Conservation (phyloP, 345 rosid species). For the Camelina laxa region DNA sequence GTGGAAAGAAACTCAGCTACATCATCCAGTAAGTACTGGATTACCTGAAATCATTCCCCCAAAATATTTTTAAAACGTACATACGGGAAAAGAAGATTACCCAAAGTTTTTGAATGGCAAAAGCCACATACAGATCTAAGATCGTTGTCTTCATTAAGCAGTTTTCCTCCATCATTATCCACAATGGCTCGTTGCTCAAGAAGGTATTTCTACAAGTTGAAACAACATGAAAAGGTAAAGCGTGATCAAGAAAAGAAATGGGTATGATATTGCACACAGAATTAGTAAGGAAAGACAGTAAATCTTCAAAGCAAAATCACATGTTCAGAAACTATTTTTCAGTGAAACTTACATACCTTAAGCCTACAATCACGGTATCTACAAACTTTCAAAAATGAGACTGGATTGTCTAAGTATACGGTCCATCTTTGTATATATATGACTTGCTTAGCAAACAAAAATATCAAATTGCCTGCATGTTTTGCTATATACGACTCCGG, state of each 20-base stretch:
- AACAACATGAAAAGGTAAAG: slow-evolving; percentile 22
- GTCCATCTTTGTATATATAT: slow-evolving; percentile 16
- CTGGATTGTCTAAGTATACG: slow-evolving; percentile 14
- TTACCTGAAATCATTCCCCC: slow-evolving; percentile 59
- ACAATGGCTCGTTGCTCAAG: slow-evolving; percentile 90
- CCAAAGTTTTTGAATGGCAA: slow-evolving; percentile 23
- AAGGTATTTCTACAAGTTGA: slow-evolving; percentile 71
- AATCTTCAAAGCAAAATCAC: slow-evolving; percentile 15
- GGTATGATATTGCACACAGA: slow-evolving; percentile 6
- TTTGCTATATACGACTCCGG: slow-evolving; percentile 14
- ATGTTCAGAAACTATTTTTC: slow-evolving; percentile 3
- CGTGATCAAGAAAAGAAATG: slow-evolving; percentile 2
- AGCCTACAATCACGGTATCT: slow-evolving; percentile 12
- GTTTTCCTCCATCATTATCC: slow-evolving; percentile 80
- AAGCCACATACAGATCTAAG: slow-evolving; percentile 82
- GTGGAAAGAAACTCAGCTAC: slow-evolving; percentile 73
- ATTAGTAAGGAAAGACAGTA: slow-evolving; percentile 20
- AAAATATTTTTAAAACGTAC: slow-evolving; percentile 14
- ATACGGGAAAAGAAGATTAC: neutral
- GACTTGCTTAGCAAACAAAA: slow-evolving; percentile 12
- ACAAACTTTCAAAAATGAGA: slow-evolving; percentile 15
- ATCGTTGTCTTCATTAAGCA: slow-evolving; percentile 94
- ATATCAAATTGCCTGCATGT: neutral
- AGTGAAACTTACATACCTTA: neutral
- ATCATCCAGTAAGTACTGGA: slow-evolving; percentile 88